These are phyloP conservation scores for Capronia coronata DNA, from an alignment of 2,329 filamentous ascomycete genomes.

Conservation along the genomic window DNA sequence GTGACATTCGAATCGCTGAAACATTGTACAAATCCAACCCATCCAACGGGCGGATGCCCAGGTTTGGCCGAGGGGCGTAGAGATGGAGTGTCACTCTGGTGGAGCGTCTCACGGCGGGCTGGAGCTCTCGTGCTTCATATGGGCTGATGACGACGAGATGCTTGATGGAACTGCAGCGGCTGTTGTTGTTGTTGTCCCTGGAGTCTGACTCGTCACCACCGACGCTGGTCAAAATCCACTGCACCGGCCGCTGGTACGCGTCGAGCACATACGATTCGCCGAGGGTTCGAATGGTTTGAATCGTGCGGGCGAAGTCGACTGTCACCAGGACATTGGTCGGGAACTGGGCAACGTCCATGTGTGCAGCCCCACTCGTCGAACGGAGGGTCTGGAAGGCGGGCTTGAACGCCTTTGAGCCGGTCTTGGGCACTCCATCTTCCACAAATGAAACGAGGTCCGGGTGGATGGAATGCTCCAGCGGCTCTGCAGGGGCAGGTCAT, in stretches of 20 bases:
- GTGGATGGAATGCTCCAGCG: conserved; percentile 44
- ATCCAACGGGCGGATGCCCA: conserved; percentile 40
- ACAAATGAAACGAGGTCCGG: conserved; percentile 40
- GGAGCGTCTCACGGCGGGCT: conserved; percentile 36
- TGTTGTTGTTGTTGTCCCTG: no score
- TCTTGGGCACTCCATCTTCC: conserved; percentile 32
- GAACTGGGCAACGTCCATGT: conserved; percentile 31
- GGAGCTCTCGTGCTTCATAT: conserved; percentile 52
- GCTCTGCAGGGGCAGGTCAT: conserved; percentile 37
- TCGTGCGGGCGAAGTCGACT: conserved; percentile 46
- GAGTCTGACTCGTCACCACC: neutral
- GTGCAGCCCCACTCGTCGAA: conserved; percentile 3
- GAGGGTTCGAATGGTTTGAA: conserved; percentile 30
- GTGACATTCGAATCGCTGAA: conserved; percentile 26
- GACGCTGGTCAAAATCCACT: conserved; percentile 46
- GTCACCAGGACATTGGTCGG: conserved; percentile 44
- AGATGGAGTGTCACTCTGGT: conserved; percentile 43
- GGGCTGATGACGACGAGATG: conserved; percentile 54
- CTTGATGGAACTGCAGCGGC: conserved; percentile 8
- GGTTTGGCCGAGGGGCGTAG: conserved; percentile 45
- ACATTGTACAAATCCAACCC: conserved; percentile 42
- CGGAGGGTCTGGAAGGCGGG: conserved; percentile 7
- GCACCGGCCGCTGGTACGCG: conserved; percentile 47
- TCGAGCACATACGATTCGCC: conserved; percentile 34
- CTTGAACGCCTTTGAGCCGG: conserved; percentile 21